Evolutionary conservation across 2,329 filamentous ascomycete species (phyloP).

Genomic region (Diatrype stigma): DNA sequence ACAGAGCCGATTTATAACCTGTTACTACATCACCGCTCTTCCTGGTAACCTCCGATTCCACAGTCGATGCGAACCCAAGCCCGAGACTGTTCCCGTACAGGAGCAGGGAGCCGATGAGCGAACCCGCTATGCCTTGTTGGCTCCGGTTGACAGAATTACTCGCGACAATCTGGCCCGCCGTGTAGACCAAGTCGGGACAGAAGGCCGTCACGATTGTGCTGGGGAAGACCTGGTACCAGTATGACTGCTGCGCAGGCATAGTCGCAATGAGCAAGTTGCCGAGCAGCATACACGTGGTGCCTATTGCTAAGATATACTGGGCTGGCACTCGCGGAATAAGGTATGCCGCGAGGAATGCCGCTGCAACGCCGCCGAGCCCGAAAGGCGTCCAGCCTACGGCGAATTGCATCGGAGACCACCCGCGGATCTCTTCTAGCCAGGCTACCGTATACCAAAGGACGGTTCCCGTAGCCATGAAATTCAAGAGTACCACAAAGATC

Average conservation of each 20-base stretch:
- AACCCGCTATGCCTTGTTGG: constrained; percentile 48
- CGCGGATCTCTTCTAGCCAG: constrained; percentile 40
- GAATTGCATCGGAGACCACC: constrained; percentile 35
- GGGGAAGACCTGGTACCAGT: constrained; percentile 40
- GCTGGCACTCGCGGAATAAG: constrained; percentile 42
- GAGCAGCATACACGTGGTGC: constrained; percentile 26
- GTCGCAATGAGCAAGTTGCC: constrained; percentile 36
- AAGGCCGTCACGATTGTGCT: constrained; percentile 28
- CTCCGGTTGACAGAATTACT: constrained; percentile 44
- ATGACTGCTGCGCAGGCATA: constrained; percentile 40
- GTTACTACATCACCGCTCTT: constrained; percentile 1
- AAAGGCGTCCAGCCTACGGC: constrained; percentile 38
- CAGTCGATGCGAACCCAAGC: constrained; percentile 39
- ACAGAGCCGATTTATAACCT: constrained; percentile 10
- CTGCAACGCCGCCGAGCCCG: constrained; percentile 30
- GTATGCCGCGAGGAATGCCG: constrained; percentile 39
- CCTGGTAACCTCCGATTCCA: constrained; percentile 12
- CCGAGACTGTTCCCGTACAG: constrained; percentile 39
- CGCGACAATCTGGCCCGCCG: constrained; percentile 48
- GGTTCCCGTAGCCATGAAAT: constrained; percentile 45
- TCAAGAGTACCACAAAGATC: constrained; percentile 39
- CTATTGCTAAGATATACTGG: constrained; percentile 44
- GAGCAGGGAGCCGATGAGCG: constrained; percentile 42
- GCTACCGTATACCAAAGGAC: constrained; percentile 43
- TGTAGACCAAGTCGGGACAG: constrained; percentile 47